Base-by-base conservation (phyloP, 2,329 filamentous ascomycete genomes). In the Clarireedia homoeocarpa region DNA sequence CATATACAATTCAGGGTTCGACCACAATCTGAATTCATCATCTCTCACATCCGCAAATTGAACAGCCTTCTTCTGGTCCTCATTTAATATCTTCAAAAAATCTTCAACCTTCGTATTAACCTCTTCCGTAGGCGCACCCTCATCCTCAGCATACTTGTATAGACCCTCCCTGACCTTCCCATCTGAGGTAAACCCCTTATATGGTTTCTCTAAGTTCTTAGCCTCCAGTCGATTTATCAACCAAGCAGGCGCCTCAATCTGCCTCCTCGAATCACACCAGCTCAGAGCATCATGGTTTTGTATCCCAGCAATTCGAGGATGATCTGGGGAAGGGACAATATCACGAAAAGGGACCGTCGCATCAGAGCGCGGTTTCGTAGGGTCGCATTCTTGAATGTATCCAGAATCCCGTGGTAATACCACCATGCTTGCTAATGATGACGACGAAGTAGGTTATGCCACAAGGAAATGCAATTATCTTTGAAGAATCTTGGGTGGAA, bases 191-290 rank as follows among this genome's bases (percentile, higher is more conserved):
- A 69, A 64, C 9, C 67, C 67, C 30, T 61, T 63, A 30, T 65
- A 69, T 20, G 66, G 65, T 27, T 59, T 59, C 51, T 68, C 65
- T n/a, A 68, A 40, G 49, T 66, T 67, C 59, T 63, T 65, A 39
- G 62, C 64, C 34, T 67, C 65, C 45, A 67, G 53, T 5, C 65
- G 59, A 52, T 66, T 64, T 52, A 67, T 67, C 58, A 67, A 53
- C 66, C 66, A 67, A 15, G 64, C 65, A 7, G 66, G 64, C 2
- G 65, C 66, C 20, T 66, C 65, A 44, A 67, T 67, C 51, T 66
- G 60, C 40, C 64, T 63, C 9, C 66, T 54, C 17, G 64, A 66
- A 27, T 67, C 65, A 48, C 64, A 66, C 66, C 65, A 66, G 49
- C 60, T 64, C 38, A 62, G 44, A 5, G 65, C 65, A 58, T 60